Evolutionary conservation across 2,329 filamentous ascomycete species (phyloP).

Genomic region (Cladosporium oxysporum): DNA sequence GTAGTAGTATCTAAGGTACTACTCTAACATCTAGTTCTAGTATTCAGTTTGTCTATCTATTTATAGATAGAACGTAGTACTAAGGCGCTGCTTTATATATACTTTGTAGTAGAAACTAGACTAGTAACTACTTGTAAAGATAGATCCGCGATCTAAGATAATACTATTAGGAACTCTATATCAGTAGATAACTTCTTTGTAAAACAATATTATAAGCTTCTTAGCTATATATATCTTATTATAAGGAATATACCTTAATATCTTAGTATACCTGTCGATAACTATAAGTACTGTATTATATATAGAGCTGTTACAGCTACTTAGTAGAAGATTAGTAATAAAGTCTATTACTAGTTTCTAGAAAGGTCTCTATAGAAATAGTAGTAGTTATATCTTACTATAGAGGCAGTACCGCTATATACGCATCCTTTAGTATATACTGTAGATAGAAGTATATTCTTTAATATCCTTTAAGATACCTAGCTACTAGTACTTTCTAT

Average conservation of each 20-base stretch:
- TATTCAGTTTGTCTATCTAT: slow-evolving; percentile 3
- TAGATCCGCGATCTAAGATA: neutral
- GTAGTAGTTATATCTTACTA: neutral
- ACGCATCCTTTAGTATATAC: neutral
- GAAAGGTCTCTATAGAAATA: neutral
- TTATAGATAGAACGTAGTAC: neutral
- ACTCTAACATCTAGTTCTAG: neutral
- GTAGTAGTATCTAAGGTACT: neutral
- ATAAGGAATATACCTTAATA: neutral
- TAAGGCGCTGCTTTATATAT: neutral
- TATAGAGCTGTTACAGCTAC: neutral
- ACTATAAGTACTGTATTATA: neutral
- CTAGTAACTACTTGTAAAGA: neutral
- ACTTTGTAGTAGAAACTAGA: neutral
- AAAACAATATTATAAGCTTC: neutral
- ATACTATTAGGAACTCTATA: neutral
- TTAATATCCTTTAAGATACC: neutral
- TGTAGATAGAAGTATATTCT: neutral
- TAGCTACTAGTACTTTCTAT: neutral
- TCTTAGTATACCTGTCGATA: neutral
- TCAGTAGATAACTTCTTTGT: neutral
- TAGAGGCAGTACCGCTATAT: neutral
- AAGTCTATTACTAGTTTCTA: neutral
- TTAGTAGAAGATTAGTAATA: neutral
- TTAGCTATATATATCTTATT: neutral